Evolutionary conservation across 1,139 yeast species (phyloP).

Genomic region (Candida albicans): DNA sequence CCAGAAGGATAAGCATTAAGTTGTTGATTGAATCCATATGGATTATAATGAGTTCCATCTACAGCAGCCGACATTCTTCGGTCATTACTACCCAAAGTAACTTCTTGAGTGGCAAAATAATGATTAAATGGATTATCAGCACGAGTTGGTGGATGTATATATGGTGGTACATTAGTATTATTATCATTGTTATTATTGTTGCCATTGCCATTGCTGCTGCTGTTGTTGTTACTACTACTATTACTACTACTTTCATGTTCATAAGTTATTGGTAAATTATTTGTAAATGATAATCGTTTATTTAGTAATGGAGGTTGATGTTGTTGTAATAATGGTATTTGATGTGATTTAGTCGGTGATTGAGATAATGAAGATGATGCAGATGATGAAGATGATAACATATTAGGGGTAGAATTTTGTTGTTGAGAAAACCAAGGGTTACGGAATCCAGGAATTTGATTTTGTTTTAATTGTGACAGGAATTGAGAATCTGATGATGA

Average conservation of each 20-base stretch:
- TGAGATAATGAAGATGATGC: constrained; percentile 19
- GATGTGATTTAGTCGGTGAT: constrained; percentile 32
- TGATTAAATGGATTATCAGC: constrained; percentile 51
- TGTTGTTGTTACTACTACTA: constrained; percentile 1
- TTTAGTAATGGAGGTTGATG: constrained; percentile 27
- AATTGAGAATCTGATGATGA: constrained; percentile 8
- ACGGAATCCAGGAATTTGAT: constrained; percentile 32
- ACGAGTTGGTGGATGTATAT: constrained; percentile 47
- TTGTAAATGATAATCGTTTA: constrained; percentile 42
- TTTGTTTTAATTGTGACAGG: constrained; percentile 17
- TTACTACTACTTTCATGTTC: constrained; percentile 33
- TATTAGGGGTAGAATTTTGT: constrained; percentile 5
- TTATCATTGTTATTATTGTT: not conserved
- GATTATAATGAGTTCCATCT: constrained; percentile 25
- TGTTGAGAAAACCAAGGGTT: constrained; percentile 46
- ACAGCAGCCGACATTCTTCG: constrained; percentile 48
- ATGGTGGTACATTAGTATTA: constrained; percentile 24
- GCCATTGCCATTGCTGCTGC: no score
- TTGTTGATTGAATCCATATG: constrained; percentile 10
- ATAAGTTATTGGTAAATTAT: constrained; percentile 53
- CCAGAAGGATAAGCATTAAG: constrained; percentile 12
- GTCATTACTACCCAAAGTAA: constrained; percentile 29
- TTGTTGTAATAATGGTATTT: constrained; percentile 25
- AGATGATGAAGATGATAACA: constrained; percentile 9
- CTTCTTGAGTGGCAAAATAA: constrained; percentile 45